phyloP scores from a whole-genome alignment of 192 early-diverging fungal genomes.

The Chytriomyces hyalinus region DNA sequence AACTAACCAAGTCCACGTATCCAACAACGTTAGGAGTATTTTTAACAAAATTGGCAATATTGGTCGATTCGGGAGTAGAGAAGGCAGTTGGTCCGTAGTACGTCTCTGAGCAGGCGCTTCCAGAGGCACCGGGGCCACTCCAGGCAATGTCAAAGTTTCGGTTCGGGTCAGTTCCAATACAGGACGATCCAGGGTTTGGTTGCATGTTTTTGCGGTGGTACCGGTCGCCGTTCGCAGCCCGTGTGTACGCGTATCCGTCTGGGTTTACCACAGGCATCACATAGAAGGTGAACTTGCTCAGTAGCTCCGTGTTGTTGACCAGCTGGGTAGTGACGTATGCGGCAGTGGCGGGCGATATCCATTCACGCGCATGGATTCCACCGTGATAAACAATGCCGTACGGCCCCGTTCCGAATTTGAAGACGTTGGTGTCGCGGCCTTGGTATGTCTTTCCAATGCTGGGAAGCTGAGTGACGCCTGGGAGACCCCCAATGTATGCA shows the following conservation, averaged over 20 bases:
- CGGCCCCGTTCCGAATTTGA: constrained; percentile 41
- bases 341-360: constrained; percentile 58
- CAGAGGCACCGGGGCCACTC: constrained; percentile 52
- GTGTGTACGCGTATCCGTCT: constrained; percentile 62
- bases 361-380: constrained; percentile 68
- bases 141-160: constrained; percentile 60
- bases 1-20: constrained; percentile 47
- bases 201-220: constrained; percentile 55
- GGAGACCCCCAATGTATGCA: constrained; percentile 31
- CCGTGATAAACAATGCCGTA: constrained; percentile 45
- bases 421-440: constrained; percentile 33
- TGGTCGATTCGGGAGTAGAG: constrained; percentile 52
- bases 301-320: constrained; percentile 42
- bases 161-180: constrained; percentile 54
- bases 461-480: constrained; percentile 25
- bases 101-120: constrained; percentile 54
- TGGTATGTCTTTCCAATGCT: constrained; percentile 43
- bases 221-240: constrained; percentile 28
- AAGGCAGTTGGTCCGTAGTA: constrained; percentile 48
- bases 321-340: constrained; percentile 52
- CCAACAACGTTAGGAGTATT: constrained; percentile 46
- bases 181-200: constrained; percentile 50
- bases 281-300: constrained; percentile 57
- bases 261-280: constrained; percentile 66
- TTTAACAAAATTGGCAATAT: constrained; percentile 51